Conservation (phyloP, 2,329 filamentous ascomycete genomes). For the Nothophaeocryptopus gaeumannii region DNA sequence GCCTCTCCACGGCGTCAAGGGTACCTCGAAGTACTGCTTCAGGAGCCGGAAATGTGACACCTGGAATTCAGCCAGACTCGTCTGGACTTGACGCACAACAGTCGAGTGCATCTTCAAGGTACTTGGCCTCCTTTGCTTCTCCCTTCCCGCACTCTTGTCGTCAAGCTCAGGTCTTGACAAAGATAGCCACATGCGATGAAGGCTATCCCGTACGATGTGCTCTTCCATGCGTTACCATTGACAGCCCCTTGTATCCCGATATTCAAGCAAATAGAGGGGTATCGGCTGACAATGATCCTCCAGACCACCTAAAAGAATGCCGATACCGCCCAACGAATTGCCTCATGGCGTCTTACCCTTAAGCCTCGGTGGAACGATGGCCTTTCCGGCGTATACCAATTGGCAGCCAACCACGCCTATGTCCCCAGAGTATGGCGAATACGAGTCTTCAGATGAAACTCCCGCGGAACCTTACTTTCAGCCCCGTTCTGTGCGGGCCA, state of each 20-base stretch:
- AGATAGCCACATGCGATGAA: no score
- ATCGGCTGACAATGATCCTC: conserved; percentile 10
- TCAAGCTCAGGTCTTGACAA: no score
- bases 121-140: conserved; percentile 13
- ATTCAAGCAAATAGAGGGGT: no score
- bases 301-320: conserved; percentile 16
- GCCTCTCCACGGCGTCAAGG: no score
- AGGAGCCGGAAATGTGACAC: background rate
- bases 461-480: conserved; percentile 21
- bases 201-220: no score
- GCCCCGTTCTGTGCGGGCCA: conserved; percentile 11
- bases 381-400: no score
- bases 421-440: conserved; percentile 21
- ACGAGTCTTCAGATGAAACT: conserved; percentile 20
- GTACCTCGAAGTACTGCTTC: no score
- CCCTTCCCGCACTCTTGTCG: no score
- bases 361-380: no score
- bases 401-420: conserved; percentile 18
- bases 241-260: no score
- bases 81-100: conserved; percentile 9
- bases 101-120: conserved; percentile 19
- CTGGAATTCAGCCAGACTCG: conserved; percentile 6
- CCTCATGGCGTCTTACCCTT: background rate
- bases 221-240: no score
- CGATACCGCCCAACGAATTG: conserved; percentile 17